Evolutionary conservation across 768 basidiomycete genomes (phyloP).

Genomic region (Boletus fagicola): DNA sequence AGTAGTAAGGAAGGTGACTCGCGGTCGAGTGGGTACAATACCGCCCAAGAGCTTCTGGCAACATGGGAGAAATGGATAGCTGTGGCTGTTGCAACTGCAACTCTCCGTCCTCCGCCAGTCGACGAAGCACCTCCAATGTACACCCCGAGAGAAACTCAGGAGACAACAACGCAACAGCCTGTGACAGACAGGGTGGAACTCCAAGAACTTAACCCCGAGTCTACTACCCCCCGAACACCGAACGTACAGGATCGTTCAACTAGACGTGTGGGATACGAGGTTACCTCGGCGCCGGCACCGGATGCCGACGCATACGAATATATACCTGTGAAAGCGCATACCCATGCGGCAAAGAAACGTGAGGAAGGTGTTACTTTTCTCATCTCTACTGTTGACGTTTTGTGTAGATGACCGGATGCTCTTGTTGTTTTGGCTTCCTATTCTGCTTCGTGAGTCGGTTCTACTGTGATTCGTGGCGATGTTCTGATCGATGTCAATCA

Average conservation of each 20-base stretch:
- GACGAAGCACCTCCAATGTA: slow-evolving; percentile 72
- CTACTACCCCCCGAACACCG: slow-evolving; percentile 25
- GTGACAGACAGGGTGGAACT: slow-evolving; percentile 1
- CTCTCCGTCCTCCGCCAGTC: slow-evolving; percentile 39
- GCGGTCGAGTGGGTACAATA: slow-evolving; percentile 39
- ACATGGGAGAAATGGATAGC: slow-evolving; percentile 79
- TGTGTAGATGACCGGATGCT: slow-evolving; percentile 79
- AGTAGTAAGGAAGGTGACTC: slow-evolving; percentile 37
- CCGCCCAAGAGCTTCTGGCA: slow-evolving; percentile 62
- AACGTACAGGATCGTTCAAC: slow-evolving; percentile 33
- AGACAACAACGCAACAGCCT: neutral
- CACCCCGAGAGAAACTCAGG: slow-evolving; percentile 54
- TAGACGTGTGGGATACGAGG: slow-evolving; percentile 48
- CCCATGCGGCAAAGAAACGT: slow-evolving; percentile 64
- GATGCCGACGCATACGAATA: slow-evolving; percentile 72
- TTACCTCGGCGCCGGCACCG: slow-evolving; percentile 52
- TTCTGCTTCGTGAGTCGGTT: slow-evolving; percentile 66
- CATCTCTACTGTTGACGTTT: slow-evolving; percentile 1
- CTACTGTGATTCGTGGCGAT: neutral
- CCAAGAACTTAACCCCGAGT: slow-evolving; percentile 5
- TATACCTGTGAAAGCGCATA: slow-evolving; percentile 45
- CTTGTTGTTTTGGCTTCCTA: slow-evolving; percentile 81
- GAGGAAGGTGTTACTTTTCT: slow-evolving; percentile 15
- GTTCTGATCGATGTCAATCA: slow-evolving; percentile 7
- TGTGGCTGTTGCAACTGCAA: slow-evolving; percentile 48